Conservation (phyloP, 176 grass and related monocot genomes). For the Oryza rufipogon region DNA sequence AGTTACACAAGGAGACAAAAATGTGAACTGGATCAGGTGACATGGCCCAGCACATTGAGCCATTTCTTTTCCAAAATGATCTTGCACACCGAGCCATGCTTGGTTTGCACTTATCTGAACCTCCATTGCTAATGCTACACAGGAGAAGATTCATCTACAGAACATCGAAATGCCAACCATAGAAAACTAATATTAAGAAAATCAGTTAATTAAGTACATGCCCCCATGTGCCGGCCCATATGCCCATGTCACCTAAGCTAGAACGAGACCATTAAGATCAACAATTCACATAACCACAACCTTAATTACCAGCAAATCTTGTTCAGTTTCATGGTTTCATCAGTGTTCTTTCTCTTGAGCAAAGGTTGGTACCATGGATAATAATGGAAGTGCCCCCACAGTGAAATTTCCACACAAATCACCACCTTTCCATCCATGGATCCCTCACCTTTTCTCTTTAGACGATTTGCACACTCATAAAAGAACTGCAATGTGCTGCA, state of each 20-base stretch:
- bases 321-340: not conserved
- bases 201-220: not conserved
- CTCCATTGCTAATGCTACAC: not conserved
- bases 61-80: no score
- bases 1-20: slow-evolving; percentile 22
- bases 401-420: not conserved
- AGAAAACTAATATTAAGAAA: not conserved
- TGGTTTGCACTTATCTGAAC: not conserved
- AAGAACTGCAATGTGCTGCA: not conserved
- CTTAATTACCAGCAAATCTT: not conserved
- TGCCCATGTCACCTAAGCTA: slow-evolving; percentile 14
- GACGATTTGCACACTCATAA: not conserved
- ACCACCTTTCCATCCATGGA: not conserved
- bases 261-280: not conserved
- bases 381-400: not conserved
- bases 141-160: not conserved
- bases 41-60: not conserved
- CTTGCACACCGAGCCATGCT: not conserved
- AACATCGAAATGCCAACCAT: not conserved
- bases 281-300: not conserved
- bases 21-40: not conserved
- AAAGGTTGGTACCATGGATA: not conserved
- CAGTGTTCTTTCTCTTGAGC: not conserved
- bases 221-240: slow-evolving; percentile 34
- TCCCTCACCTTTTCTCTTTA: not conserved